Evolutionary conservation across 305 asterid species (phyloP).

Genomic region (Plantago coronopus): DNA sequence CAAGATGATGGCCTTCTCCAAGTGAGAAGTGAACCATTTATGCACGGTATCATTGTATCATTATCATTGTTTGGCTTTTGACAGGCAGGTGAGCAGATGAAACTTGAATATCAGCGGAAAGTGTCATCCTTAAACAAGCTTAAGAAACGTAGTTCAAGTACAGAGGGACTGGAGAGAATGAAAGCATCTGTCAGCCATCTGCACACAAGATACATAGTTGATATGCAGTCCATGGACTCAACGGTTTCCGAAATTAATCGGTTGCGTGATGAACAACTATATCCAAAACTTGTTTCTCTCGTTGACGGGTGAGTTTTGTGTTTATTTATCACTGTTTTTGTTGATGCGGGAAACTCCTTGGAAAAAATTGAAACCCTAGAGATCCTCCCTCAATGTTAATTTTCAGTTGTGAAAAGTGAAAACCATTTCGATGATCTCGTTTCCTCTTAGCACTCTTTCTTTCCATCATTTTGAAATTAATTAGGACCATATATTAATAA

Average conservation of each 20-base stretch:
- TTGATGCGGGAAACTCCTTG: not conserved
- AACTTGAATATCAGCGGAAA: slow-evolving; percentile 86
- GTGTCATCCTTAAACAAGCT: slow-evolving; percentile 75
- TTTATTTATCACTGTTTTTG: not conserved
- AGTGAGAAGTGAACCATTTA: not conserved
- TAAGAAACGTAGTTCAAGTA: slow-evolving; percentile 74
- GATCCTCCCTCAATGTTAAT: not conserved
- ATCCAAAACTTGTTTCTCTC: slow-evolving; percentile 77
- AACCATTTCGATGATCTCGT: not conserved
- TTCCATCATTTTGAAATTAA: not conserved
- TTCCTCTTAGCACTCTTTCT: not conserved
- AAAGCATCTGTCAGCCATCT: slow-evolving; percentile 96
- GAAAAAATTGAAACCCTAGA: not conserved
- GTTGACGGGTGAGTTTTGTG: slow-evolving; percentile 83
- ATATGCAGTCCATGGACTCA: slow-evolving; percentile 99
- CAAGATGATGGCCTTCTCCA: not conserved
- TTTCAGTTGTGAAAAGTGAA: not conserved
- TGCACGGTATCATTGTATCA: slow-evolving; percentile 14
- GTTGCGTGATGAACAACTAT: slow-evolving; percentile 85
- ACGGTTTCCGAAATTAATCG: slow-evolving; percentile 94
- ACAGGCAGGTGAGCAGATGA: slow-evolving; percentile 98
- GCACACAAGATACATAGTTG: slow-evolving; percentile 97
- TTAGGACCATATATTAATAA: not conserved
- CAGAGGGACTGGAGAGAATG: slow-evolving; percentile 80
- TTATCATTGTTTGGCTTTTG: slow-evolving; percentile 27